Evolutionary conservation across 2,329 filamentous ascomycete species (phyloP).

Genomic region (Fusarium ramigenum): DNA sequence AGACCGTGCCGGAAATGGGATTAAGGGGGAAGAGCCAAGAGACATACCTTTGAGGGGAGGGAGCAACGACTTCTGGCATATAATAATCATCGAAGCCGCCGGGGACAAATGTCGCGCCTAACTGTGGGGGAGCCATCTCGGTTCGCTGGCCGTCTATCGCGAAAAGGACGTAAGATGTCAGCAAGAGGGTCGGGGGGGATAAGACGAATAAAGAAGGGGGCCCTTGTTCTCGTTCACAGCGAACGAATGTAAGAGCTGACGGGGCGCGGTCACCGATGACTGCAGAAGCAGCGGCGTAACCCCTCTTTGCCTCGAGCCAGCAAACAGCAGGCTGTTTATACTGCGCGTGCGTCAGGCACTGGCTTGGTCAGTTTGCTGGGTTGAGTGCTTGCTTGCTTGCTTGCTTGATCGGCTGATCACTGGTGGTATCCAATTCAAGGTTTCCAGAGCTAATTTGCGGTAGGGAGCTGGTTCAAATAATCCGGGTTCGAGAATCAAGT

Average conservation of each 20-base stretch:
- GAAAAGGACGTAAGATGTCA: constrained; percentile 45
- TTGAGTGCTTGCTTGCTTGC: constrained; percentile 14
- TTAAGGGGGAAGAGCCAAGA: constrained; percentile 25
- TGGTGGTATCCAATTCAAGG: constrained; percentile 16
- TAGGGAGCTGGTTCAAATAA: constrained; percentile 12
- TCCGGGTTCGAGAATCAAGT: constrained; percentile 8
- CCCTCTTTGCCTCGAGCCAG: constrained; percentile 37
- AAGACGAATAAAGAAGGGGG: constrained; percentile 41
- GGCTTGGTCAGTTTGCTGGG: constrained; percentile 18
- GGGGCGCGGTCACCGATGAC: constrained; percentile 37
- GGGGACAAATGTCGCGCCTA: constrained; percentile 68
- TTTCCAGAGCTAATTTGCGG: constrained; percentile 17
- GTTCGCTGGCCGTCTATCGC: constrained; percentile 43
- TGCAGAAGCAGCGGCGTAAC: constrained; percentile 41
- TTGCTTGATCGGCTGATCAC: constrained; percentile 25
- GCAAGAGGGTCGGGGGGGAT: constrained; percentile 42
- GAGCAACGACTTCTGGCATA: constrained; percentile 68
- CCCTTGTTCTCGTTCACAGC: constrained; percentile 36
- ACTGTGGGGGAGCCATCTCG: constrained; percentile 44
- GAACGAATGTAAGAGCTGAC: constrained; percentile 42
- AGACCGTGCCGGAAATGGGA: constrained; percentile 22
- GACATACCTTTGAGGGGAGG: constrained; percentile 65
- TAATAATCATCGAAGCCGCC: constrained; percentile 68
- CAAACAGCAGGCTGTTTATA: constrained; percentile 32
- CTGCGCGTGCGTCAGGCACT: constrained; percentile 32